Percentiles rank a stretch among this genome's conserved stretches.
phyloP scores from a whole-genome alignment of 2,329 filamentous ascomycete genomes.

The Colletotrichum shisoi region DNA sequence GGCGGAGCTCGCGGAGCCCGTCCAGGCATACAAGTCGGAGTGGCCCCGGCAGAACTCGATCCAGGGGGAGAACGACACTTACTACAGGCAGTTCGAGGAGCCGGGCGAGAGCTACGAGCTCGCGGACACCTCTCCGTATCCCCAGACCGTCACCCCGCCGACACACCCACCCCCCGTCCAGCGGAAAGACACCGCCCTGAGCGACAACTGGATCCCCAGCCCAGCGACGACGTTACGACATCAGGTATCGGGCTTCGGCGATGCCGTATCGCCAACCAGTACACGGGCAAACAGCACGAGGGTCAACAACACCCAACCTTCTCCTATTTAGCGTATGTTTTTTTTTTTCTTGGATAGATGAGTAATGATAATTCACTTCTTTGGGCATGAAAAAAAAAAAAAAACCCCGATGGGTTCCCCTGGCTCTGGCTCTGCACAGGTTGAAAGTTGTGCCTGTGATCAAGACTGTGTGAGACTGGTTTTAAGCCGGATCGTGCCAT shows the following conservation, averaged over 20 bases:
- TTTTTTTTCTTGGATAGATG: conserved; percentile 20
- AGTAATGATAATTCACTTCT: conserved; percentile 38
- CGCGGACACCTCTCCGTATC: conserved; percentile 28
- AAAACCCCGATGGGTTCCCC: too few species aligned
- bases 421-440: background rate
- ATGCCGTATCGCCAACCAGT: conserved; percentile 30
- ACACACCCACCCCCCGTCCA: background rate
- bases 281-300: conserved; percentile 28
- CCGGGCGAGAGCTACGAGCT: conserved; percentile 33
- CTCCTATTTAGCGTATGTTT: conserved; percentile 31
- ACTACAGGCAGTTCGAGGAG: conserved; percentile 15
- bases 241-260: conserved; percentile 18
- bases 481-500: too few species aligned
- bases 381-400: too few species aligned
- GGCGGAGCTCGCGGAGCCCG: conserved; percentile 29
- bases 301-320: conserved; percentile 1
- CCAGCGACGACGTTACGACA: conserved; percentile 17
- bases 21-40: conserved; percentile 26
- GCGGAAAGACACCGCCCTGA: conserved; percentile 23
- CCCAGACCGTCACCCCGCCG: background rate
- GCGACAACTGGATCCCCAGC: conserved; percentile 8
- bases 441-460: background rate
- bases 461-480: too few species aligned
- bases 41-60: conserved; percentile 36
- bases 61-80: conserved; percentile 21